Conservation (phyloP, 1,284 basidiomycete species). For the Ganoderma sinense region DNA sequence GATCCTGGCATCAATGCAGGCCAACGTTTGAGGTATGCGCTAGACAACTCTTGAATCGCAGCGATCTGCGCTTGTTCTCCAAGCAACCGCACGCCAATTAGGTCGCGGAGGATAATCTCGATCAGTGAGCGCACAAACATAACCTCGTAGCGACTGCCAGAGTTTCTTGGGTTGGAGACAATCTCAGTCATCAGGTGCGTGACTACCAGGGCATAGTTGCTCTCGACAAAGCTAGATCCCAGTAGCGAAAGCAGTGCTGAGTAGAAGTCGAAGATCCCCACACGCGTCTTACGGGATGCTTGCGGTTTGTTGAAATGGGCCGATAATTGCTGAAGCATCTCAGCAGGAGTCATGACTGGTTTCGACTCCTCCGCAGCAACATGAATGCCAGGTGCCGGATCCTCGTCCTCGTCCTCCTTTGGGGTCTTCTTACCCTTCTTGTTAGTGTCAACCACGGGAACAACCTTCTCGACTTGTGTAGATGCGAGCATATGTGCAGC, state of each 20-base stretch:
- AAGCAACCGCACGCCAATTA: conserved; percentile 89
- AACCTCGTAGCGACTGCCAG: conserved; percentile 74
- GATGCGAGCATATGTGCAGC: conserved; percentile 86
- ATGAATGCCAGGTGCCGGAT: conserved; percentile 54
- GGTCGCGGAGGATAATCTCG: conserved; percentile 81
- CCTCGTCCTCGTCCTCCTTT: conserved; percentile 59
- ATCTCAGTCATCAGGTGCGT: conserved; percentile 85
- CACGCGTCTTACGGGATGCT: conserved; percentile 73
- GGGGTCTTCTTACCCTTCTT: conserved; percentile 74
- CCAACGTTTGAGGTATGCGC: conserved; percentile 88
- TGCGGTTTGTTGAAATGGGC: conserved; percentile 81
- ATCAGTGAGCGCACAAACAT: conserved; percentile 80
- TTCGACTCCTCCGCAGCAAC: conserved; percentile 69
- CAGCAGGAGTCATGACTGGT: conserved; percentile 76
- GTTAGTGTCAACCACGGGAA: conserved; percentile 53
- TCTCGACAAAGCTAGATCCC: conserved; percentile 83
- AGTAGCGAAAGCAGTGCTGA: conserved; percentile 80
- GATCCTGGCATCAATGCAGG: conserved; percentile 92
- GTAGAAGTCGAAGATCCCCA: conserved; percentile 93
- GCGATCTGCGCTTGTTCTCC: conserved; percentile 93
- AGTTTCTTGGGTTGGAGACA: conserved; percentile 62
- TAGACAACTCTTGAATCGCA: conserved; percentile 89
- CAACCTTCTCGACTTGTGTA: conserved; percentile 79
- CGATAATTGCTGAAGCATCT: conserved; percentile 88
- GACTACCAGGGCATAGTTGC: conserved; percentile 83